Evolutionary conservation across 2,329 filamentous ascomycete genomes (phyloP), one percentile per base, ranked within the genome.

Genomic region (Dactylellina haptotyla): DNA sequence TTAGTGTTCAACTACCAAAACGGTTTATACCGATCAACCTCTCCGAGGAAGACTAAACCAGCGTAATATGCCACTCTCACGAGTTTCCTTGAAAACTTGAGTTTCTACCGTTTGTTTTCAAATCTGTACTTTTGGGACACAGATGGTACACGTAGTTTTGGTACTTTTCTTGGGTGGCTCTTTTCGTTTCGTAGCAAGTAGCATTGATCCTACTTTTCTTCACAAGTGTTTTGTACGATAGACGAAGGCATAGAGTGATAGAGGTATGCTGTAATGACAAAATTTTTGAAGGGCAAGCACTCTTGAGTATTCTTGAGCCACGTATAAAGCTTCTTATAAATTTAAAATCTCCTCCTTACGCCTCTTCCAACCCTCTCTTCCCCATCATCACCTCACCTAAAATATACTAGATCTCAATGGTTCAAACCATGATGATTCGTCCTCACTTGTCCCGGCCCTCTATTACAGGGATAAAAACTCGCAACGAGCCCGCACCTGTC

Each of bases 21-120:
- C 88, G 86, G 0, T 89, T 89, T 79, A 81, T 88, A 48, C 87
- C 87, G 2, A 86, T 89, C 74, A 89, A 89, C 77, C 80, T 89
- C 2, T 61, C 76, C 23, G 77, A 78, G 43, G 75, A 76, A 25
- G 76, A 75, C 18, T 54, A n/a, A 67, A 53, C 25, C 3, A 30
- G 14, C 26, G 46, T 26, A 18, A 9, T 4, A 28, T n/a, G 12
- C 8, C 6, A 6, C 14, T 34, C 6, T 34, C 6, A 14, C 32
- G 32, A 34, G 6, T 34, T 34, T 34, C 14, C 14, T 34, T 34
- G 32, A 14, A 14, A 6, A 6, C 32, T 6, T 6, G 6, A 6
- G 6, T 34, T n/a, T n/a, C n/a, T n/a, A n/a, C n/a, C n/a, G n/a
- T n/a, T n/a, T n/a, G n/a, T n/a, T n/a, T n/a, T n/a, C n/a, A n/a